Conservation (phyloP, 495 filamentous ascomycete species). For the Penicillium manginii region DNA sequence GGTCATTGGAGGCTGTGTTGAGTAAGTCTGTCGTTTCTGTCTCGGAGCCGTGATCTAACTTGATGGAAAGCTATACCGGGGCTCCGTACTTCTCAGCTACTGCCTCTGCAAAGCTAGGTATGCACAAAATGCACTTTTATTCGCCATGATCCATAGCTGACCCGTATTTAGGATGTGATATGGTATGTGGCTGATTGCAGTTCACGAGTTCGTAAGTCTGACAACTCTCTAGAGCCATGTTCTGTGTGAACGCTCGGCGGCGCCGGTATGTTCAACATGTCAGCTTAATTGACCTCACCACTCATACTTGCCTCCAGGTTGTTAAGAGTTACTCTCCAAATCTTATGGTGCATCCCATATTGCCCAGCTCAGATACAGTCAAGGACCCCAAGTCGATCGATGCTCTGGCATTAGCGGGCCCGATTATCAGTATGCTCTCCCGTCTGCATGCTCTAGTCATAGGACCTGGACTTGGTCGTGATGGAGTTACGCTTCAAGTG, state of each 20-base stretch:
- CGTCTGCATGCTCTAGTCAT: conserved; percentile 93
- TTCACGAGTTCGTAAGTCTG: conserved; percentile 1
- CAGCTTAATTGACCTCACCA: not conserved
- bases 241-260: conserved; percentile 89
- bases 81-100: conserved; percentile 98
- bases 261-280: conserved; percentile 42
- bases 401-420: conserved; percentile 62
- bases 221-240: conserved; percentile 75
- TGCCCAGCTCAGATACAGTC: conserved; percentile 68
- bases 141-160: conserved; percentile 4
- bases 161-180: conserved; percentile 65
- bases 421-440: conserved; percentile 78
- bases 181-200: conserved; percentile 52
- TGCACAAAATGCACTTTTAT: conserved; percentile 7
- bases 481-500: conserved; percentile 86
- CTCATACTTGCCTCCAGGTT: conserved; percentile 48
- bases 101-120: conserved; percentile 82
- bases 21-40: conserved; percentile 48
- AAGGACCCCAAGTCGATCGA: conserved; percentile 46
- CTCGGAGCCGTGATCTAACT: conserved; percentile 19
- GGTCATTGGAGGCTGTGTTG: conserved; percentile 92
- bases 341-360: conserved; percentile 96
- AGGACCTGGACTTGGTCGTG: conserved; percentile 88
- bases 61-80: conserved; percentile 74
- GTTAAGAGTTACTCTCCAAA: conserved; percentile 99